phyloP scores from a whole-genome alignment of 495 filamentous ascomycete species.

The Neurospora sp. region DNA sequence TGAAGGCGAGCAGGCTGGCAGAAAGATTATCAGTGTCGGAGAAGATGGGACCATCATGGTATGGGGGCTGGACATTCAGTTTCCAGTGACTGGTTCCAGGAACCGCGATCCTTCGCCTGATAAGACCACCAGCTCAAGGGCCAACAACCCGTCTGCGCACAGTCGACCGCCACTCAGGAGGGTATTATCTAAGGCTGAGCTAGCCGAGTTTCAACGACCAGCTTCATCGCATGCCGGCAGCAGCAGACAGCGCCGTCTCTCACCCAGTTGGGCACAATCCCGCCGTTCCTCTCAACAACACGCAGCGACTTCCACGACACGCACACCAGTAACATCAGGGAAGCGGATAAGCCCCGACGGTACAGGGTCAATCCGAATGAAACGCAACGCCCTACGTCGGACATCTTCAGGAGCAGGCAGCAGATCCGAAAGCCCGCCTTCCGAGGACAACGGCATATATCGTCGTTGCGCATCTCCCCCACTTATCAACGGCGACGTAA shows the following conservation, averaged over 20 bases:
- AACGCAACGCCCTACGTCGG: constrained; percentile 32
- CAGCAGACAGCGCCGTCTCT: constrained; percentile 51
- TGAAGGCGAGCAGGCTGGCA: constrained; percentile 42
- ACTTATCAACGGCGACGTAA: constrained; percentile 40
- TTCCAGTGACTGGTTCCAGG: constrained; percentile 20
- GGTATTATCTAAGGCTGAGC: constrained; percentile 64
- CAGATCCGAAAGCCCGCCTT: constrained; percentile 37
- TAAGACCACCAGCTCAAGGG: constrained; percentile 40
- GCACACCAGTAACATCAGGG: neutral
- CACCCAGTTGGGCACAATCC: constrained; percentile 35
- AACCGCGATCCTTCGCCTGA: constrained; percentile 38
- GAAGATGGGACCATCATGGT: constrained; percentile 82
- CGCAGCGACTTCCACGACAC: constrained; percentile 26
- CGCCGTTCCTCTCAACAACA: constrained; percentile 21
- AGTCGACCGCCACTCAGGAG: constrained; percentile 56
- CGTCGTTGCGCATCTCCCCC: constrained; percentile 44
- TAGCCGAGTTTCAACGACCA: constrained; percentile 64
- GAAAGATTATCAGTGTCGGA: constrained; percentile 62
- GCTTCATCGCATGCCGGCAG: constrained; percentile 45
- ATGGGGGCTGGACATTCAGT: constrained; percentile 52
- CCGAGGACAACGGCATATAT: constrained; percentile 42
- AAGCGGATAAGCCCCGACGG: neutral
- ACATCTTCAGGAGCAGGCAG: constrained; percentile 25
- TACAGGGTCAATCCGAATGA: constrained; percentile 8
- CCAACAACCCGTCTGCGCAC: constrained; percentile 14